phyloP scores from a whole-genome alignment of 2,329 filamentous ascomycete species.

The Emmonsia crescens region DNA sequence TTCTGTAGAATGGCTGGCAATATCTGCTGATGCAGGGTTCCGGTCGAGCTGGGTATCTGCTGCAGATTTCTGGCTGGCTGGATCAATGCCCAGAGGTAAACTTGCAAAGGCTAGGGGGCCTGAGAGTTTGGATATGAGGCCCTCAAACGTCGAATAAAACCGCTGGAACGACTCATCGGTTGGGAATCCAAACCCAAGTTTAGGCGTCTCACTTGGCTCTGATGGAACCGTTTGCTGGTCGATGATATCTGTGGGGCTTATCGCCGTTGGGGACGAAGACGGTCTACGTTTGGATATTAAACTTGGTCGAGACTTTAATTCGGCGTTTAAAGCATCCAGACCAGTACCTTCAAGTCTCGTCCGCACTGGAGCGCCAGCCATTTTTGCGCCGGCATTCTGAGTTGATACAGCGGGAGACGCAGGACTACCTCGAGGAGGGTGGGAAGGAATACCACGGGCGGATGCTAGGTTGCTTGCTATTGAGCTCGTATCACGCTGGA shows the following conservation, averaged over 20 bases:
- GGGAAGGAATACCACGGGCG: slow-evolving; percentile 61
- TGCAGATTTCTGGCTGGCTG: slow-evolving; percentile 27
- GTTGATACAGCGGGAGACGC: slow-evolving; percentile 62
- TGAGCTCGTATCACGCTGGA: slow-evolving; percentile 58
- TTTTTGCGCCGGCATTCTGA: slow-evolving; percentile 60
- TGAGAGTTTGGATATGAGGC: slow-evolving; percentile 76
- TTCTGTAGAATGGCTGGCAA: slow-evolving; percentile 26
- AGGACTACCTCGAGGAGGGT: slow-evolving; percentile 50
- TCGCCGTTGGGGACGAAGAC: slow-evolving; percentile 25
- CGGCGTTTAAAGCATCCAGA: slow-evolving; percentile 13
- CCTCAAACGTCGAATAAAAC: slow-evolving; percentile 89
- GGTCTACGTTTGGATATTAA: slow-evolving; percentile 20
- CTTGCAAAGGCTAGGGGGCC: slow-evolving; percentile 88
- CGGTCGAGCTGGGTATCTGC: slow-evolving; percentile 29
- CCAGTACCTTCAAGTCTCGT: slow-evolving; percentile 22
- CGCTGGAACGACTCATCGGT: slow-evolving; percentile 71
- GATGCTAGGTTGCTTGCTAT: slow-evolving; percentile 83
- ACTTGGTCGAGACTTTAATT: slow-evolving; percentile 7
- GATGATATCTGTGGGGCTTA: slow-evolving; percentile 25
- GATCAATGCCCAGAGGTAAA: slow-evolving; percentile 57
- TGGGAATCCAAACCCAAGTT: slow-evolving; percentile 14
- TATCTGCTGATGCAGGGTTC: slow-evolving; percentile 29
- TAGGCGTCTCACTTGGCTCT: slow-evolving; percentile 20
- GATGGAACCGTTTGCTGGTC: slow-evolving; percentile 24
- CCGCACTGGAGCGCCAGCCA: slow-evolving; percentile 46